These are phyloP conservation scores for Phytophthora pini DNA, from an alignment of 352 stramenopile species.

Conservation along the genomic window DNA sequence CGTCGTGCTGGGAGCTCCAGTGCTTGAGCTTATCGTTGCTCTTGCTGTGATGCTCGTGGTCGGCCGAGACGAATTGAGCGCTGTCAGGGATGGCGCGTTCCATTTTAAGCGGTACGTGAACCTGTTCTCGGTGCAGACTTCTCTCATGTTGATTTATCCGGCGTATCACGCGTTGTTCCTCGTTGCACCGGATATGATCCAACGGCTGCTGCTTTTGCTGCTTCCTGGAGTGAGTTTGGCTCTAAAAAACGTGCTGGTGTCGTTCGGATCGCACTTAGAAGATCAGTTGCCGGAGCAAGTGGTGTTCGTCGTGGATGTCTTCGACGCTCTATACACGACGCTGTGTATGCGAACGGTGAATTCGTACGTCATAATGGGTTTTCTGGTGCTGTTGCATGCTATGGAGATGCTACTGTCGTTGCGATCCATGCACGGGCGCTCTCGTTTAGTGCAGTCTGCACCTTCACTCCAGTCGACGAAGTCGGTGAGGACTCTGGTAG, in stretches of 20 bases:
- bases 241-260: conserved; percentile 38
- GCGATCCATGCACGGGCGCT: neutral
- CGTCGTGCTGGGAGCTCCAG: conserved; percentile 9
- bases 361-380: no score
- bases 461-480: conserved; percentile 13
- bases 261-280: conserved; percentile 30
- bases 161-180: conserved; percentile 21
- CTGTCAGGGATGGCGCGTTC: conserved; percentile 15
- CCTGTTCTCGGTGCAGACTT: conserved; percentile 20
- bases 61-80: conserved; percentile 11
- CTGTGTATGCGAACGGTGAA: neutral
- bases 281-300: conserved; percentile 23
- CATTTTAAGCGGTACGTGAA: conserved; percentile 13
- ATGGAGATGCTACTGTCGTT: conserved; percentile 1
- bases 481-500: conserved; percentile 10
- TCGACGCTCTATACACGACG: conserved; percentile 24
- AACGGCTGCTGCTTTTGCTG: conserved; percentile 8
- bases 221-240: conserved; percentile 37
- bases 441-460: conserved; percentile 3
- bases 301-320: conserved; percentile 17
- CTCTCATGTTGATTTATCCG: conserved; percentile 27
- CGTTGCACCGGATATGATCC: conserved; percentile 4
- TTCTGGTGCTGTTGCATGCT: neutral
- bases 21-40: conserved; percentile 17
- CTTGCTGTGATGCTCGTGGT: conserved; percentile 21